These are phyloP conservation scores for Ceriops decandra DNA, from an alignment of 345 rosid species.

Conservation along the genomic window DNA sequence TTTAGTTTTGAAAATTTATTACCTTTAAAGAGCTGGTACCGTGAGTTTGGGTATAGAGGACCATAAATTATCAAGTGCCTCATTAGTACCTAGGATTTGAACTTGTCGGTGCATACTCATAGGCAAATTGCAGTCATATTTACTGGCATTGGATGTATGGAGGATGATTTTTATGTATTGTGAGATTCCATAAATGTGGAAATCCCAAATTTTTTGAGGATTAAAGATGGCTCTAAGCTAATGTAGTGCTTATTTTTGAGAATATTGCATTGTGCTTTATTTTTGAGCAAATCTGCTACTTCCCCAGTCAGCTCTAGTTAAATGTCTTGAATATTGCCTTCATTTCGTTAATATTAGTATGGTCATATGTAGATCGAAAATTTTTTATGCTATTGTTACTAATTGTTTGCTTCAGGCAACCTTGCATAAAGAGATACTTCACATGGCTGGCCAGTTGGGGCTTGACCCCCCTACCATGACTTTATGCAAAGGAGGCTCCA, in stretches of 20 bases:
- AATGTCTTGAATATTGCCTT: not conserved
- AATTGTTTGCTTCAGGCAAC: constrained; percentile 57
- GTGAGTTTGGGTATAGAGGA: too few relatives aligned
- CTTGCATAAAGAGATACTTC: constrained; percentile 69
- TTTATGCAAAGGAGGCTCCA: constrained; percentile 53
- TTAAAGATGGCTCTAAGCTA: not conserved
- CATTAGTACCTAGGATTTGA: too few relatives aligned
- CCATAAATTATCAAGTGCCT: too few relatives aligned
- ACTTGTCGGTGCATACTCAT: too few relatives aligned
- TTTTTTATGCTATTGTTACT: not conserved
- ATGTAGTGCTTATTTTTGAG: not conserved
- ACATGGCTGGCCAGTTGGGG: constrained; percentile 98
- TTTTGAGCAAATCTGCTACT: not conserved
- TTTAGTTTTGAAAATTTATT: too few relatives aligned
- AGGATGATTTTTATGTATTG: not conserved
- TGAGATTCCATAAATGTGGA: not conserved
- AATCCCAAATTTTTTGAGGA: not conserved
- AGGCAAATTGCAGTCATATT: too few relatives aligned
- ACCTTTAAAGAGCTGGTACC: too few relatives aligned
- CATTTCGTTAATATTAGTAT: not conserved
- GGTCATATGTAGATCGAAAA: not conserved
- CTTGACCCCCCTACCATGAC: constrained; percentile 88
- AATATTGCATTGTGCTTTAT: not conserved
- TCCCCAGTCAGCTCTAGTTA: not conserved
- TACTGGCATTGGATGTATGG: not conserved